Conservation (phyloP, 1,284 basidiomycete species). For the Ustilago vetiveriae region DNA sequence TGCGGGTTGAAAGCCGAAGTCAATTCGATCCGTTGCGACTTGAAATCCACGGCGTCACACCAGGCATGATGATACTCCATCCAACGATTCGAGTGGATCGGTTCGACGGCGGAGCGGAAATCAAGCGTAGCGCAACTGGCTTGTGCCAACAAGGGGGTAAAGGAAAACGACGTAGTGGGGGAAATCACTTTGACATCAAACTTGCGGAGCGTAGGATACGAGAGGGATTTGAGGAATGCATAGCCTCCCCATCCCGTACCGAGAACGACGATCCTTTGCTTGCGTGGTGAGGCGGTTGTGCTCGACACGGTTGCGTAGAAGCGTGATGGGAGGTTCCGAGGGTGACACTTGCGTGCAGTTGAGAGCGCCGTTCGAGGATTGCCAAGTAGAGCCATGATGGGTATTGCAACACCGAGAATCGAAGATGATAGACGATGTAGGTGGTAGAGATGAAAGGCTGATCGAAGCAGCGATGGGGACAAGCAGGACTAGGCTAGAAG, state of each 20-base stretch:
- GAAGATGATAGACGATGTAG: no score
- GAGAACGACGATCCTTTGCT: constrained; percentile 79
- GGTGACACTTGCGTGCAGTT: background rate
- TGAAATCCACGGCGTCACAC: constrained; percentile 51
- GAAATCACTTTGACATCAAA: constrained; percentile 44
- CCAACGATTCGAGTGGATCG: constrained; percentile 71
- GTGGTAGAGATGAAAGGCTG: no score
- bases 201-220: background rate
- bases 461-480: no score
- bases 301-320: constrained; percentile 1
- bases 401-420: no score
- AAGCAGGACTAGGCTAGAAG: no score
- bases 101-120: constrained; percentile 81
- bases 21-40: constrained; percentile 5
- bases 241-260: constrained; percentile 88
- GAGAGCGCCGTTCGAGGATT: background rate
- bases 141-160: constrained; percentile 49
- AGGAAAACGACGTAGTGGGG: constrained; percentile 62
- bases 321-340: background rate
- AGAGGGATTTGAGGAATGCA: constrained; percentile 45
- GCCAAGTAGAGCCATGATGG: background rate
- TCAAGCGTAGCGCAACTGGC: constrained; percentile 67
- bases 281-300: constrained; percentile 69
- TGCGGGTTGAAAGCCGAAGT: constrained; percentile 25
- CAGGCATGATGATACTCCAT: constrained; percentile 68